Evolutionary conservation across 768 basidiomycete genomes (phyloP).

Genomic region (Tulasnella sp.): DNA sequence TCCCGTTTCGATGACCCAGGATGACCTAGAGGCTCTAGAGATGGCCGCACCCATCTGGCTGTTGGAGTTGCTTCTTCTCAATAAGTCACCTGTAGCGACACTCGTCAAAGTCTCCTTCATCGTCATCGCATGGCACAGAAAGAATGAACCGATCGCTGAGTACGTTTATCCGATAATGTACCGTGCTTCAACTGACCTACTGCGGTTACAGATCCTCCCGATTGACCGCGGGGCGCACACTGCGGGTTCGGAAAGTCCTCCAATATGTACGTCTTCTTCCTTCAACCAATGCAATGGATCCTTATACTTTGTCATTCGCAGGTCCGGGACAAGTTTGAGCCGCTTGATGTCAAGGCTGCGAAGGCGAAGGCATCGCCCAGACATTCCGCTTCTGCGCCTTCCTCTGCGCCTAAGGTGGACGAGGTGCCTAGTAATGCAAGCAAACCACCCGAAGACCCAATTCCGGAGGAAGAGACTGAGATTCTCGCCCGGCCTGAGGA

Average conservation of each 20-base stretch:
- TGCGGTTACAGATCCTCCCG: slow-evolving; percentile 57
- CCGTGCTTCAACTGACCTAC: neutral
- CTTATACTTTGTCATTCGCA: neutral
- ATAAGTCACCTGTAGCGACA: slow-evolving; percentile 30
- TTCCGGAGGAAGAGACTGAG: neutral
- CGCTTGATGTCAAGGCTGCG: neutral
- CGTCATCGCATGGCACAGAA: slow-evolving; percentile 65
- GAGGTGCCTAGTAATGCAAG: neutral
- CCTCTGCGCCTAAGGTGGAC: neutral
- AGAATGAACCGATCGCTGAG: slow-evolving; percentile 52
- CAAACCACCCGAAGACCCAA: neutral
- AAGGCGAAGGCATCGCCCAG: neutral
- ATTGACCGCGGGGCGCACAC: slow-evolving; percentile 75
- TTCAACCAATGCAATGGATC: slow-evolving; percentile 23
- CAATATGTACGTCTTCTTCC: slow-evolving; percentile 45
- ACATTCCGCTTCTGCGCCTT: neutral
- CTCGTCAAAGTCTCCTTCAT: slow-evolving; percentile 80
- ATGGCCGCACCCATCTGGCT: slow-evolving; percentile 79
- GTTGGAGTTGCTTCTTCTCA: slow-evolving; percentile 64
- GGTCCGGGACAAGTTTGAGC: slow-evolving; percentile 13
- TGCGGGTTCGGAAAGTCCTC: slow-evolving; percentile 77
- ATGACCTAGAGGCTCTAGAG: slow-evolving; percentile 51
- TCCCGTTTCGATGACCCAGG: slow-evolving; percentile 51
- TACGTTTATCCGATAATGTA: slow-evolving; percentile 18
- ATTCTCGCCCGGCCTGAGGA: slow-evolving; percentile 44